These are phyloP conservation scores for Alternaria conjuncta DNA, from an alignment of 2,329 filamentous ascomycete genomes.

Conservation along the genomic window DNA sequence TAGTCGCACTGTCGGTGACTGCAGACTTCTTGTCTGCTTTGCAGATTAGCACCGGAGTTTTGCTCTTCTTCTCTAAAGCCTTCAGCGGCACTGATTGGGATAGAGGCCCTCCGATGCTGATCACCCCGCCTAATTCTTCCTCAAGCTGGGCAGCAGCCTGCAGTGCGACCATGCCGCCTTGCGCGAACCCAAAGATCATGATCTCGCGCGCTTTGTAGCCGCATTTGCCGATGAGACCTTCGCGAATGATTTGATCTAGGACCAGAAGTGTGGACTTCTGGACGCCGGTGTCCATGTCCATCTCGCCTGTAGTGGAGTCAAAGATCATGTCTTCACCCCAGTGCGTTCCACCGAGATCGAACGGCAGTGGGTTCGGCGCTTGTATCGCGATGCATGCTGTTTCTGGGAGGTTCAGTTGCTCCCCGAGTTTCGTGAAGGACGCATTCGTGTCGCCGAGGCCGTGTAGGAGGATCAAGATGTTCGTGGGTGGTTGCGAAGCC, in stretches of 20 bases:
- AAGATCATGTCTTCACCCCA: slow-evolving; percentile 67
- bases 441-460: slow-evolving; percentile 78
- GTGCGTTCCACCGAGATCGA: slow-evolving; percentile 69
- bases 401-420: slow-evolving; percentile 74
- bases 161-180: slow-evolving; percentile 64
- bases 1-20: slow-evolving; percentile 68
- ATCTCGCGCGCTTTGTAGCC: slow-evolving; percentile 58
- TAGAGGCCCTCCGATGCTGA: slow-evolving; percentile 68
- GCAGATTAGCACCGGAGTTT: slow-evolving; percentile 69
- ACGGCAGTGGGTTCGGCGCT: slow-evolving; percentile 72
- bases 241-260: slow-evolving; percentile 52
- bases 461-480: slow-evolving; percentile 82
- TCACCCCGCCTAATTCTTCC: slow-evolving; percentile 62
- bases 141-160: slow-evolving; percentile 49
- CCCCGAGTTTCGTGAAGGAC: slow-evolving; percentile 73
- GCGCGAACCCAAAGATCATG: slow-evolving; percentile 62
- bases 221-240: slow-evolving; percentile 57
- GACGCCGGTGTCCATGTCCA: slow-evolving; percentile 64
- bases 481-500: slow-evolving; percentile 65
- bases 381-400: slow-evolving; percentile 77
- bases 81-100: slow-evolving; percentile 49
- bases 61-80: slow-evolving; percentile 57
- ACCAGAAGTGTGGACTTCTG: slow-evolving; percentile 51
- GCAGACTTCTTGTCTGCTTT: slow-evolving; percentile 59
- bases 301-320: slow-evolving; percentile 57